A percentile compares a stretch with the other conserved stretches of the same genome.
Conservation (phyloP, 352 stramenopile species). For the Phytophthora melonis region DNA sequence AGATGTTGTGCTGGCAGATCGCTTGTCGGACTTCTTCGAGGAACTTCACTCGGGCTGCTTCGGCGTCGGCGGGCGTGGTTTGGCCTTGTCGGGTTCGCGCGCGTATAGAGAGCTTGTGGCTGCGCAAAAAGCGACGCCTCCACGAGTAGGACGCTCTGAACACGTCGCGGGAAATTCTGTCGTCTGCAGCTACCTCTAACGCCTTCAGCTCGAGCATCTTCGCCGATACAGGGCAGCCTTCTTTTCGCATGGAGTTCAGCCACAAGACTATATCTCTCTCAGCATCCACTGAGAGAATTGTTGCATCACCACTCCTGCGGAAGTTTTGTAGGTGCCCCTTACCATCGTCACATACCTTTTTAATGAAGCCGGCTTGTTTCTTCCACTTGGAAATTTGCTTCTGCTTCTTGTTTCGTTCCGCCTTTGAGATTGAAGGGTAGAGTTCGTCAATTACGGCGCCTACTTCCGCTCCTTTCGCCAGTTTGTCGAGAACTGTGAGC, state of each 20-base stretch:
- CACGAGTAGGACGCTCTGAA: constrained; percentile 9
- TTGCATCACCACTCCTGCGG: constrained; percentile 6
- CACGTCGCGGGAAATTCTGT: not conserved
- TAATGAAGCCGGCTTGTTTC: not conserved
- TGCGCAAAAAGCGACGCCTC: constrained; percentile 1
- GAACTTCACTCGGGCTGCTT: not conserved
- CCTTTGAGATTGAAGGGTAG: not conserved
- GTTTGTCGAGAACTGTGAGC: not conserved
- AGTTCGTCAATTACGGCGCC: not conserved
- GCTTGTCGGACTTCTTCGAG: not conserved
- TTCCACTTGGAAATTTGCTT: constrained; percentile 10
- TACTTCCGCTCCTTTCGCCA: not conserved
- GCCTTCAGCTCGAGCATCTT: constrained; percentile 3
- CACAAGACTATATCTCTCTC: constrained; percentile 10
- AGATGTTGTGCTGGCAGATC: constrained; percentile 5
- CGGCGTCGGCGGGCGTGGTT: constrained; percentile 7
- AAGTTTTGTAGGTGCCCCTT: constrained; percentile 1
- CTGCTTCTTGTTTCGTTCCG: not conserved
- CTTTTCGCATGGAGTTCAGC: constrained; percentile 8
- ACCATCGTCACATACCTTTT: not conserved
- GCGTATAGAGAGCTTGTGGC: not conserved
- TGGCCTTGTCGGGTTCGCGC: constrained; percentile 15
- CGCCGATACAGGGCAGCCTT: constrained; percentile 7
- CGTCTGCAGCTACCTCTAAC: constrained; percentile 5
- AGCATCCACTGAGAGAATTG: not conserved